Evolutionary conservation across 257 asterid genomes (phyloP).

Genomic region (Capsicum baccatum): DNA sequence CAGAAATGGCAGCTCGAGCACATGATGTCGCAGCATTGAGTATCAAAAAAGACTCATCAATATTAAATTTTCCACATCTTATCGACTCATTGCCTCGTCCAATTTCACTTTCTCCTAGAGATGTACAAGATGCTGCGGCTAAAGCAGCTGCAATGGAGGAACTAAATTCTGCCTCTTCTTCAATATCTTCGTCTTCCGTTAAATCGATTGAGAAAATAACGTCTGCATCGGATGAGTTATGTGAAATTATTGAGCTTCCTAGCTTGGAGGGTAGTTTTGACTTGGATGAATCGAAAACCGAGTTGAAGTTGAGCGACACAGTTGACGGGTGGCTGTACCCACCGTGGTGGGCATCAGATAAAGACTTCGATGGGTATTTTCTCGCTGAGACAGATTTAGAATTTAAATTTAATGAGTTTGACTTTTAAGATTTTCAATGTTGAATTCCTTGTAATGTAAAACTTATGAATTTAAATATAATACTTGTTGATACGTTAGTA

Average conservation of each 20-base stretch:
- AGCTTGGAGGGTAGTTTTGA: conserved; percentile 18
- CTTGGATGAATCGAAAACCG: neutral
- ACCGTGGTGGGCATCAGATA: conserved; percentile 21
- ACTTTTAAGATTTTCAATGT: no score
- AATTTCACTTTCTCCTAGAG: conserved; percentile 53
- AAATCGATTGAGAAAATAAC: neutral
- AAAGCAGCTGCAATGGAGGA: conserved; percentile 79
- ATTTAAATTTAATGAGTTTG: no score
- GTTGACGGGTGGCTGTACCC: conserved; percentile 24
- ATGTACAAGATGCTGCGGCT: conserved; percentile 75
- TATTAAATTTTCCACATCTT: conserved; percentile 66
- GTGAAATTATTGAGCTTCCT: conserved; percentile 32
- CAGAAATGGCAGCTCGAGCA: conserved; percentile 83
- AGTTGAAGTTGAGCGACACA: neutral
- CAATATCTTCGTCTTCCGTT: conserved; percentile 14
- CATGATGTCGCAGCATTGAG: conserved; percentile 77
- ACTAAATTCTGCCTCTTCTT: conserved; percentile 26
- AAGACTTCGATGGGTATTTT: neutral
- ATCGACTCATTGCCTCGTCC: conserved; percentile 64
- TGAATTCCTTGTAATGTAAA: no score
- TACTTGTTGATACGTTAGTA: no score
- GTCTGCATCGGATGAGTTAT: neutral
- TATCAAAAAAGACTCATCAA: conserved; percentile 55
- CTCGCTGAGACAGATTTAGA: neutral
- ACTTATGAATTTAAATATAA: no score